Conservation (phyloP, 352 stramenopile species). For the Pythium oligandrum region DNA sequence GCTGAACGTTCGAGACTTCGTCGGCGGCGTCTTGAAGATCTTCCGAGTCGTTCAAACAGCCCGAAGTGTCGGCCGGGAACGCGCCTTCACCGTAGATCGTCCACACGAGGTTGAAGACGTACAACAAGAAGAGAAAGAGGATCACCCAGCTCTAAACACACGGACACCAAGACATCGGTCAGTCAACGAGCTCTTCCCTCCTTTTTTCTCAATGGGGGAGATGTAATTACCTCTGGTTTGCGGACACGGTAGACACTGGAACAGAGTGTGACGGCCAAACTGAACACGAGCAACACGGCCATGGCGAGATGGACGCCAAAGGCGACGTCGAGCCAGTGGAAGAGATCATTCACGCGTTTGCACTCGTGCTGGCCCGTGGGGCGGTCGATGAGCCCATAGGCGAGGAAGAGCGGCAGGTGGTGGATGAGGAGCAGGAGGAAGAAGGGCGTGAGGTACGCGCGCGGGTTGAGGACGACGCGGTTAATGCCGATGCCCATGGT, state of each 20-base stretch:
- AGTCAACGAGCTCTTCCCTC: not conserved
- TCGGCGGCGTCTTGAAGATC: conserved; percentile 51
- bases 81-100: conserved; percentile 49
- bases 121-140: conserved; percentile 52
- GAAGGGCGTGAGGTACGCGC: conserved; percentile 66
- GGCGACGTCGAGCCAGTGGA: conserved; percentile 45
- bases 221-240: conserved; percentile 35
- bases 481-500: conserved; percentile 37
- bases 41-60: conserved; percentile 45
- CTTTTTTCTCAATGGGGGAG: not conserved
- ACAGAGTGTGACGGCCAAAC: conserved; percentile 41
- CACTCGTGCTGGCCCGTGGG: conserved; percentile 35
- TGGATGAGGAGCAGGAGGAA: conserved; percentile 47
- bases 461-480: conserved; percentile 73
- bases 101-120: conserved; percentile 48
- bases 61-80: conserved; percentile 44
- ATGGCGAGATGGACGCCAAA: conserved; percentile 49
- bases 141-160: conserved; percentile 42
- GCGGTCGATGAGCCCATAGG: conserved; percentile 36
- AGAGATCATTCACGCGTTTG: conserved; percentile 40
- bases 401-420: conserved; percentile 62
- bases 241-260: conserved; percentile 51
- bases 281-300: conserved; percentile 30
- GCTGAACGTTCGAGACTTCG: conserved; percentile 55
- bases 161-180: not conserved